A percentile compares a stretch with the other conserved stretches of the same genome.
These are phyloP conservation scores for Kalmanozyma brasiliensis DNA, from an alignment of 1,284 basidiomycete species.

Conservation along the genomic window DNA sequence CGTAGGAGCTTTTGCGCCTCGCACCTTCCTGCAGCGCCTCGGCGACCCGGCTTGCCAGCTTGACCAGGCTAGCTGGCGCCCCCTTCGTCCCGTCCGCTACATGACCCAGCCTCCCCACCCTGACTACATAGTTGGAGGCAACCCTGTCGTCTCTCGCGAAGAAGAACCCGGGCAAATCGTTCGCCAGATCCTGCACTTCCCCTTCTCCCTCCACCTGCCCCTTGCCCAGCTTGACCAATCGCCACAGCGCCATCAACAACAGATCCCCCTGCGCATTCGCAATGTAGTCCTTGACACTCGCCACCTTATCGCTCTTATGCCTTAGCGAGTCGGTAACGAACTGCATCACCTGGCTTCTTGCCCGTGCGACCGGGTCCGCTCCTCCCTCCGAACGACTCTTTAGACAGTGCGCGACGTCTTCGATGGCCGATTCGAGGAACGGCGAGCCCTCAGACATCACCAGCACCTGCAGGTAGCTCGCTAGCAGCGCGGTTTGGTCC, in stretches of 20 bases:
- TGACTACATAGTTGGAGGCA: constrained; percentile 25
- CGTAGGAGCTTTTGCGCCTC: constrained; percentile 33
- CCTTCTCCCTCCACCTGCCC: constrained; percentile 16
- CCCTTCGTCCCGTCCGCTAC: constrained; percentile 9
- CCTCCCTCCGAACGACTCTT: constrained; percentile 15
- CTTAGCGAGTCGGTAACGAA: constrained; percentile 55
- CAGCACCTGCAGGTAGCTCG: constrained; percentile 62
- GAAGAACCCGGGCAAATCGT: constrained; percentile 53
- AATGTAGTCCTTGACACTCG: constrained; percentile 62
- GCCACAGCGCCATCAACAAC: constrained; percentile 62
- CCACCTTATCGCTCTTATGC: constrained; percentile 49
- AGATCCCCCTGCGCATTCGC: constrained; percentile 63
- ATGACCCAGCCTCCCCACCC: constrained; percentile 20
- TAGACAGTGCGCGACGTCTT: constrained; percentile 47
- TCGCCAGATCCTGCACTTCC: constrained; percentile 45
- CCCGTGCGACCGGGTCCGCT: constrained; percentile 37
- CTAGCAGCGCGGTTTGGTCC: constrained; percentile 59
- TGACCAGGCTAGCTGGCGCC: constrained; percentile 17
- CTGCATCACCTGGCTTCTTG: constrained; percentile 43
- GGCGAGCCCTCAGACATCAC: constrained; percentile 57
- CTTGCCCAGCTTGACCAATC: constrained; percentile 31
- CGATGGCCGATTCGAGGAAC: constrained; percentile 48
- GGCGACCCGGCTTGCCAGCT: constrained; percentile 19
- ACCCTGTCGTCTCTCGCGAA: constrained; percentile 61
- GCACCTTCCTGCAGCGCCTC: constrained; percentile 34